Base-by-base conservation (phyloP, 176 grass and related monocot genomes). In the Hsuehochloa calcarea region DNA sequence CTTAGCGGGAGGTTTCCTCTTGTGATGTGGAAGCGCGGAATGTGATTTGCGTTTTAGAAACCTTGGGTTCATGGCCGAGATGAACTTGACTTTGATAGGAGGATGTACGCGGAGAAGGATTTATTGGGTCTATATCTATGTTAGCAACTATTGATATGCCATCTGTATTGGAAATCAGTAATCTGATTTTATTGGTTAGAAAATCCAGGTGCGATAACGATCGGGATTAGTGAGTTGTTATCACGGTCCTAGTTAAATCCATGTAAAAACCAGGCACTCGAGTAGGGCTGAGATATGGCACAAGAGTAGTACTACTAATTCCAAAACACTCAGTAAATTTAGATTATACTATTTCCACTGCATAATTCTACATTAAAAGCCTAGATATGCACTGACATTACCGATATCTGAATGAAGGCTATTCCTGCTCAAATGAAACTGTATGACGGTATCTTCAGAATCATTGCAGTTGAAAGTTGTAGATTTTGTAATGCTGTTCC, bases 71-170 rank as follows among this genome's bases (percentile, higher is more conserved):
- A 19, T 65, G 58, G 56, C 47, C 16, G 29, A 26, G 51, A 68
- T 74, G 74, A 74, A 67, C 71, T 70, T 19, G 19, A 19, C 62
- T 71, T 22, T 34, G 10, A 31, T 85, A 29, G n/a, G 56, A 70
- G 41, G 56, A 31, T n/a, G 38, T 45, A 15, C 43, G 64, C 6
- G 31, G 70, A 54, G 41, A 54, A 64, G 14, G 65, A 25, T 83
- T 73, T 40, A 12, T 45, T n/a, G 3, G 50, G 15, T 45, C 1
- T 20, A 72, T 60, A 26, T 23, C 8, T 62, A 50, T 34, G n/a
- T 0, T 29, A 72, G 3, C 35, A 44, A 16, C 27, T 14, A 46
- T 9, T 25, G 12, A 6, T 47, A 34, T 71, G 46, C 34, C 25
- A 26, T 78, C 46, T 67, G 49, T 45, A 46, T 73, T 67, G 19